phyloP scores from a whole-genome alignment of 192 early-diverging fungal genomes.

The Pilaira anomala region DNA sequence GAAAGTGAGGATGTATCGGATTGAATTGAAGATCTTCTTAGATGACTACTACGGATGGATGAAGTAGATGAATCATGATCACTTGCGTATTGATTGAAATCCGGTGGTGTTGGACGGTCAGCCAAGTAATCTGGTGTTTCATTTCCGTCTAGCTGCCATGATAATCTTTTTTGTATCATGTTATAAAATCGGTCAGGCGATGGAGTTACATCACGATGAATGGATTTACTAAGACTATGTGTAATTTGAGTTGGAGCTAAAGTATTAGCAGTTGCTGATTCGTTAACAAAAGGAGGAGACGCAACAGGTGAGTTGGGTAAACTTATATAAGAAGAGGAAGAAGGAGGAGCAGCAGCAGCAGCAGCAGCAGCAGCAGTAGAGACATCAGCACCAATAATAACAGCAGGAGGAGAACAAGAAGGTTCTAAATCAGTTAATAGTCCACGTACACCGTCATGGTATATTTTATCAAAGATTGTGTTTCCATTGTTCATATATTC shows the following conservation, averaged over 20 bases:
- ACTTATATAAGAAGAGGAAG: not conserved
- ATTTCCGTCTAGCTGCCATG: constrained; percentile 16
- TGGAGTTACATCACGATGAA: constrained; percentile 20
- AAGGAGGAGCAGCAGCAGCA: not conserved
- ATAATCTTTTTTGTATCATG: constrained; percentile 33
- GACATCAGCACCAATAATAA: not conserved
- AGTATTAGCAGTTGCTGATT: too few species aligned
- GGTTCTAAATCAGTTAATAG: constrained; percentile 20
- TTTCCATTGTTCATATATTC: constrained; percentile 25
- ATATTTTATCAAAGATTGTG: constrained; percentile 41
- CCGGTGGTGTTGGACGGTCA: constrained; percentile 17
- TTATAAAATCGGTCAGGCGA: constrained; percentile 34
- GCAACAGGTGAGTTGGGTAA: constrained; percentile 6
- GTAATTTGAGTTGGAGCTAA: not conserved
- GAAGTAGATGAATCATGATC: constrained; percentile 38
- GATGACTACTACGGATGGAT: constrained; percentile 34
- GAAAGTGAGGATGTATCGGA: constrained; percentile 23
- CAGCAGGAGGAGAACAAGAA: not conserved
- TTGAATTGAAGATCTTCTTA: constrained; percentile 33
- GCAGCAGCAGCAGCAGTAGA: not conserved
- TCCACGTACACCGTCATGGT: constrained; percentile 35
- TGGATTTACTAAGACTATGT: not conserved
- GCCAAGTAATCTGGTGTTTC: constrained; percentile 13
- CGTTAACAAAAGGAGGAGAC: constrained; percentile 5
- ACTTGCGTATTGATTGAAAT: constrained; percentile 25